Evolutionary conservation across 768 basidiomycete genomes (phyloP).

Genomic region (Exsudoporus frostii): DNA sequence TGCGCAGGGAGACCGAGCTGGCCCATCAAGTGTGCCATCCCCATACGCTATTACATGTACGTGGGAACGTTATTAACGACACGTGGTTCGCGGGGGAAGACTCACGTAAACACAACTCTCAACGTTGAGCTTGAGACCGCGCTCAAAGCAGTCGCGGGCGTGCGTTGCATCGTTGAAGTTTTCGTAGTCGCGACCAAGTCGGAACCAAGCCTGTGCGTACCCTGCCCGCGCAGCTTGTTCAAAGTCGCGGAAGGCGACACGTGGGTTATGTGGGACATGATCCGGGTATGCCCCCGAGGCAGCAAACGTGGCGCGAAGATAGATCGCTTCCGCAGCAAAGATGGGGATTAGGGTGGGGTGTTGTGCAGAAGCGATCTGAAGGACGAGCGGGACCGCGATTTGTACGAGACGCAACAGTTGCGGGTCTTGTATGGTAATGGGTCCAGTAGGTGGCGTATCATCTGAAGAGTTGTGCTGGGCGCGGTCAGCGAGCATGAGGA

Average conservation of each 20-base stretch:
- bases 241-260: slow-evolving; percentile 85
- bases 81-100: not conserved
- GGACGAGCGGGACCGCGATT: slow-evolving; percentile 61
- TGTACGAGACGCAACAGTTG: slow-evolving; percentile 57
- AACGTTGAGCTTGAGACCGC: slow-evolving; percentile 70
- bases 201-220: slow-evolving; percentile 83
- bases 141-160: slow-evolving; percentile 84
- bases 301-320: slow-evolving; percentile 71
- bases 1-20: slow-evolving; percentile 67
- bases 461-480: slow-evolving; percentile 33
- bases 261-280: slow-evolving; percentile 61
- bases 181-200: slow-evolving; percentile 89
- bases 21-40: slow-evolving; percentile 88
- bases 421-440: slow-evolving; percentile 55
- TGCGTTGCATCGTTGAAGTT: slow-evolving; percentile 69
- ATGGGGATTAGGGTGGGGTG: slow-evolving; percentile 35
- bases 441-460: slow-evolving; percentile 47
- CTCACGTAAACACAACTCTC: slow-evolving; percentile 81
- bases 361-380: slow-evolving; percentile 48
- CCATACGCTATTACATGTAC: slow-evolving; percentile 61
- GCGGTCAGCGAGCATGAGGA: slow-evolving; percentile 75
- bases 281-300: slow-evolving; percentile 71
- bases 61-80: slow-evolving; percentile 4
- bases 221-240: slow-evolving; percentile 80
- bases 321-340: slow-evolving; percentile 69